Evolutionary conservation across 2,329 filamentous ascomycete genomes (phyloP).

Genomic region (Cladophialophora bantiana): DNA sequence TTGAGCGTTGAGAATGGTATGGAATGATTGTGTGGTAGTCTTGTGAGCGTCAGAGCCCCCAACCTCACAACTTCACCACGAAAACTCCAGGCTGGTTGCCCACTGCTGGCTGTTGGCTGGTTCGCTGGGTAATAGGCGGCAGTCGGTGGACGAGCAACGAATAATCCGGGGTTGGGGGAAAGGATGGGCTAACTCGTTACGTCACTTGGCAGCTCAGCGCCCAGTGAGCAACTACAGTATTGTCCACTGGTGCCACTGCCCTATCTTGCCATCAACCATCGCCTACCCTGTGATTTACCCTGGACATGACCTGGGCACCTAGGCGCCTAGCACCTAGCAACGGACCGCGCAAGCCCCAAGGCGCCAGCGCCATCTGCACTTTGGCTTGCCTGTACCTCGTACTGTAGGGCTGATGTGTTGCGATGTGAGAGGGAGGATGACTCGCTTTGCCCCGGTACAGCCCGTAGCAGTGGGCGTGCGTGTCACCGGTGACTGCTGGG

Average conservation of each 20-base stretch:
- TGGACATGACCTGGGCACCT: too few relatives aligned
- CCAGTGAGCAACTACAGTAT: neutral
- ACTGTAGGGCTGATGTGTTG: neutral
- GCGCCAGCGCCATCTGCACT: neutral
- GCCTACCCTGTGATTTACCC: too few relatives aligned
- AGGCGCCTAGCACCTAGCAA: too few relatives aligned
- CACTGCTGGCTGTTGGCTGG: neutral
- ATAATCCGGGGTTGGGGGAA: conserved; percentile 16
- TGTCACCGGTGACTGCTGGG: neutral
- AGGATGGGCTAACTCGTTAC: conserved; percentile 15
- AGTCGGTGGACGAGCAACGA: conserved; percentile 6
- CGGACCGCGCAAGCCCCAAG: too few relatives aligned
- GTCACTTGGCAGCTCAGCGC: conserved; percentile 4
- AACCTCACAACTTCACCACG: neutral
- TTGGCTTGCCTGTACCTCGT: neutral
- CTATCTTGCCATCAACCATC: too few relatives aligned
- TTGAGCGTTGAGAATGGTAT: conserved; percentile 11
- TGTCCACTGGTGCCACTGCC: too few relatives aligned
- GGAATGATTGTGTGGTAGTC: neutral
- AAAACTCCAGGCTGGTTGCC: neutral
- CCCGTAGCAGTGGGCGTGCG: neutral
- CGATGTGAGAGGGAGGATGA: conserved; percentile 6
- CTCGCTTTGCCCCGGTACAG: too few relatives aligned
- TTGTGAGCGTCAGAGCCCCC: conserved; percentile 12
- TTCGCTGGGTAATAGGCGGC: neutral